These are phyloP conservation scores for Myrmaecium sp. DNA, from an alignment of 2,329 filamentous ascomycete genomes.

Conservation along the genomic window DNA sequence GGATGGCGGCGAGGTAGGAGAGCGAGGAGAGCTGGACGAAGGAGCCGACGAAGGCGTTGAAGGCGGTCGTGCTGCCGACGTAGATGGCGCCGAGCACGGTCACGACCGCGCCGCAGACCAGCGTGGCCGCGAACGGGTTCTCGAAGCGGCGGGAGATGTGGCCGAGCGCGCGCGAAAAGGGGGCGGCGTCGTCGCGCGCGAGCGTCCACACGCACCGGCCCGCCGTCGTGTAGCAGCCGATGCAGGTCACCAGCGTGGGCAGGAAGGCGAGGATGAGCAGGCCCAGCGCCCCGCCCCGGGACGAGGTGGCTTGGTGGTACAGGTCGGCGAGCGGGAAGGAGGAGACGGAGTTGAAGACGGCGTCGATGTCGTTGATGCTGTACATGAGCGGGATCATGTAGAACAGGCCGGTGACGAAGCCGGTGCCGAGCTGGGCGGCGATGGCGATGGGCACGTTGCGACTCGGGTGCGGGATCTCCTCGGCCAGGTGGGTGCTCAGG, in stretches of 20 bases:
- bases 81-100: conserved; percentile 47
- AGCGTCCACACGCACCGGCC: conserved; percentile 49
- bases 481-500: conserved; percentile 38
- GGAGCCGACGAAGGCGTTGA: conserved; percentile 47
- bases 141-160: conserved; percentile 29
- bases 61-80: conserved; percentile 48
- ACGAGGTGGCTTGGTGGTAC: conserved; percentile 35
- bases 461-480: conserved; percentile 21
- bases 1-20: conserved; percentile 46
- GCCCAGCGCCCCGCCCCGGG: conserved; percentile 22
- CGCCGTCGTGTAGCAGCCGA: conserved; percentile 42
- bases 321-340: conserved; percentile 50
- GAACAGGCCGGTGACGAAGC: conserved; percentile 18
- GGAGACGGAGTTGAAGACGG: conserved; percentile 30
- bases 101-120: conserved; percentile 32
- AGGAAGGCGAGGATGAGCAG: conserved; percentile 37
- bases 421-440: conserved; percentile 20
- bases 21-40: conserved; percentile 38
- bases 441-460: conserved; percentile 25
- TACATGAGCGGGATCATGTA: conserved; percentile 33
- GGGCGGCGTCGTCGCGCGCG: conserved; percentile 39
- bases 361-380: conserved; percentile 39
- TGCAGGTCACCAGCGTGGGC: conserved; percentile 33
- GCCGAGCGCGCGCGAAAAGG: conserved; percentile 32
- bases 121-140: conserved; percentile 39